These are phyloP conservation scores for Stylonectria norvegica DNA, from an alignment of 2,329 filamentous ascomycete genomes.

Conservation along the genomic window DNA sequence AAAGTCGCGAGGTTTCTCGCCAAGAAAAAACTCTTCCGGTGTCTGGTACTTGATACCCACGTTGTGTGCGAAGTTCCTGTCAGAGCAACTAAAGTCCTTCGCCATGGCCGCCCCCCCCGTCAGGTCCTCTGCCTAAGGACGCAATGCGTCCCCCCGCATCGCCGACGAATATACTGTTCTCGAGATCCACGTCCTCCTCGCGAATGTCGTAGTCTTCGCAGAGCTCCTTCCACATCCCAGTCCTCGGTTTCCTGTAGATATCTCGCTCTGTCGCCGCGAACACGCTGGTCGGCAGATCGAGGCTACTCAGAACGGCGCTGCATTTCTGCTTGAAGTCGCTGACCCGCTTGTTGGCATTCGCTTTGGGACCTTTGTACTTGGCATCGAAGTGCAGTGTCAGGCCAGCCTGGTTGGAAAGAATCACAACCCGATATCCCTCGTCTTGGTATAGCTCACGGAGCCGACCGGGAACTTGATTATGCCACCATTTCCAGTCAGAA, in stretches of 20 bases:
- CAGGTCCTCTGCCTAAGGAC: conserved; percentile 20
- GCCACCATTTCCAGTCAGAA: conserved; percentile 94
- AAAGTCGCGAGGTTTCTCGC: conserved; percentile 63
- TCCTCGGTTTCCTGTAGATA: conserved; percentile 78
- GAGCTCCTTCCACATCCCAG: conserved; percentile 77
- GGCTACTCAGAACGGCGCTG: conserved; percentile 61
- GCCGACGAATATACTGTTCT: conserved; percentile 78
- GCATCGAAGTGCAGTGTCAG: conserved; percentile 70
- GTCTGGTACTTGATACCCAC: conserved; percentile 76
- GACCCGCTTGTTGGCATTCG: conserved; percentile 57
- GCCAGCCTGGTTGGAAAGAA: conserved; percentile 87
- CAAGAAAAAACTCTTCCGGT: conserved; percentile 88
- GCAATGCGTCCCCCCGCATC: conserved; percentile 70
- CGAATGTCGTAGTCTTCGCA: conserved; percentile 58
- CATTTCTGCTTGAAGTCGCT: conserved; percentile 81
- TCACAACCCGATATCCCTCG: conserved; percentile 71
- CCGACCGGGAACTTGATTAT: conserved; percentile 62
- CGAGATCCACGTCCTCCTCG: conserved; percentile 60
- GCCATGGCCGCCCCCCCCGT: conserved; percentile 24
- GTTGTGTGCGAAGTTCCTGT: conserved; percentile 81
- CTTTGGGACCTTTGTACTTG: conserved; percentile 65
- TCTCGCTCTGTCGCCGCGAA: conserved; percentile 87
- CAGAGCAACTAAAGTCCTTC: conserved; percentile 64
- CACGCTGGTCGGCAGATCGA: conserved; percentile 72
- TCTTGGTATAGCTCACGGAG: conserved; percentile 63